Percentiles rank a stretch among this genome's conserved stretches.
Evolutionary conservation across 2,329 filamentous ascomycete genomes (phyloP).

Genomic region (Talaromyces sp.): DNA sequence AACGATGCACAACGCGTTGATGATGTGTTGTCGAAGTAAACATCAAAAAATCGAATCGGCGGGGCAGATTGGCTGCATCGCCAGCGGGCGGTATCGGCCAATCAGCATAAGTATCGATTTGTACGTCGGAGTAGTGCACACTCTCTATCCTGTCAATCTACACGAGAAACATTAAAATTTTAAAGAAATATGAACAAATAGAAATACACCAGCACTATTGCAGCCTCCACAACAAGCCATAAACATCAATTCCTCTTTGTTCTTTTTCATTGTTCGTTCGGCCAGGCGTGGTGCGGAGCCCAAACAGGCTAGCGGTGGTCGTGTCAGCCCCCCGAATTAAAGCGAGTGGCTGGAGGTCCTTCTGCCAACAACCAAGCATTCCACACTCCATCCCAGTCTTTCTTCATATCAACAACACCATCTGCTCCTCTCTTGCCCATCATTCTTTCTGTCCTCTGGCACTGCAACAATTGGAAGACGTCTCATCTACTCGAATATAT

Average conservation of each 20-base stretch:
- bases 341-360: conserved; percentile 16
- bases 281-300: not conserved
- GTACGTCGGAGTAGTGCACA: not conserved
- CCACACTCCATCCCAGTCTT: not conserved
- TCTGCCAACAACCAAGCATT: conserved; percentile 12
- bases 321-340: conserved; percentile 18
- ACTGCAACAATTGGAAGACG: not conserved
- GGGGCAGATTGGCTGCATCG: conserved; percentile 1
- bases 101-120: not conserved
- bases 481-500: not conserved
- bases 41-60: not conserved
- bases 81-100: not conserved
- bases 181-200: not conserved
- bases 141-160: not conserved
- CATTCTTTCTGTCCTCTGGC: not conserved
- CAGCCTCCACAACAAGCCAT: not conserved
- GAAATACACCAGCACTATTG: no score
- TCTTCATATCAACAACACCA: conserved; percentile 10
- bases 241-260: not conserved
- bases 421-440: not conserved
- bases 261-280: not conserved
- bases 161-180: not conserved
- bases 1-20: not conserved
- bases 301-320: not conserved
- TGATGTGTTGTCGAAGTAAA: not conserved